phyloP scores from a whole-genome alignment of 352 stramenopile genomes.

The Phytopythium aichiense region DNA sequence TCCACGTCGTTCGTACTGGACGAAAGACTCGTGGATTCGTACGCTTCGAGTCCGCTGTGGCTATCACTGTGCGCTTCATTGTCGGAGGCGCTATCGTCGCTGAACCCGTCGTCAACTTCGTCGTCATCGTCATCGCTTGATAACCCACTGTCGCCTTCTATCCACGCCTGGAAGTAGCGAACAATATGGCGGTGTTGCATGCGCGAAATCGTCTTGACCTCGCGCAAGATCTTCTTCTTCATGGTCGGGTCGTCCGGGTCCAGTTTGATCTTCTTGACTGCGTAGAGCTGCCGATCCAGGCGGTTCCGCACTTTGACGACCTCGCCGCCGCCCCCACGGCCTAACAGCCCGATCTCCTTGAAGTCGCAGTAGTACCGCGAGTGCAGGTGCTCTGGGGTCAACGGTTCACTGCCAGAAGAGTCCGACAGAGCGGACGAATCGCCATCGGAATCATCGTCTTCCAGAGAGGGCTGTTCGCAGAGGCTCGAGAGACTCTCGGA shows the following conservation, averaged over 20 bases:
- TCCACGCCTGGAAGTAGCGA: constrained; percentile 91
- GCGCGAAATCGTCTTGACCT: constrained; percentile 95
- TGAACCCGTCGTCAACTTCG: constrained; percentile 35
- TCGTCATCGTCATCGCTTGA: constrained; percentile 46
- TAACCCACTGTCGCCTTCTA: constrained; percentile 66
- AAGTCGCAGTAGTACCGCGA: constrained; percentile 85
- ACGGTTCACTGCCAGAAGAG: constrained; percentile 40
- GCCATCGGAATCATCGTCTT: constrained; percentile 14
- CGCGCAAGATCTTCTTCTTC: constrained; percentile 94
- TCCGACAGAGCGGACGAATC: constrained; percentile 37
- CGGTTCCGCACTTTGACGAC: constrained; percentile 84
- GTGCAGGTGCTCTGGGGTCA: constrained; percentile 42
- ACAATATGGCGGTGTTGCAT: constrained; percentile 97
- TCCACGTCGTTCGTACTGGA: constrained; percentile 30
- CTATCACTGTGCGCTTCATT: constrained; percentile 10
- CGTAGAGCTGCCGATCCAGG: constrained; percentile 79
- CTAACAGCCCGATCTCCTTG: constrained; percentile 80
- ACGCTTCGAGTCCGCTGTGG: constrained; percentile 21
- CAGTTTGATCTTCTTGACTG: constrained; percentile 86
- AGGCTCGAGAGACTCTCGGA: constrained; percentile 29
- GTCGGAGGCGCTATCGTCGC: constrained; percentile 29
- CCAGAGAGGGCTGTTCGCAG: constrained; percentile 29
- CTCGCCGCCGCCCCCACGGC: constrained; percentile 76
- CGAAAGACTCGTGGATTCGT: constrained; percentile 34
- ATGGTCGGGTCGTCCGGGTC: constrained; percentile 84